Base-by-base conservation (phyloP, 1,284 basidiomycete genomes). In the Termitomyces sp. region DNA sequence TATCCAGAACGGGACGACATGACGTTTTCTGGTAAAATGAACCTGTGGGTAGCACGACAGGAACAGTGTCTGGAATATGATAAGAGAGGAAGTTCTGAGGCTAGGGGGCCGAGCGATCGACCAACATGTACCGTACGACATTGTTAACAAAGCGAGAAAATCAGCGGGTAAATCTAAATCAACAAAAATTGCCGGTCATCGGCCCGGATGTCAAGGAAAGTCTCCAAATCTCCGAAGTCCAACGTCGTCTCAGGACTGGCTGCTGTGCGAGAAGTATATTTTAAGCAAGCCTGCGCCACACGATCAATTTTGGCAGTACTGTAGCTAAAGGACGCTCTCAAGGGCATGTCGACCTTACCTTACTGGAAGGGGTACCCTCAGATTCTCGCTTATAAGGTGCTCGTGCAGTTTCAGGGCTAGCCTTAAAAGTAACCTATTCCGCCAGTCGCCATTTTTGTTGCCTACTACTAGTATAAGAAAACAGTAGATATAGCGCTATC, bases 1-100 rank as follows among this genome's bases (percentile, higher is more conserved):
- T 17, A 33, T 53, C 21, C 38, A 42, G 17, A 39, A 30, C 15
- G 45, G 34, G 52, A 39, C 19, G 45, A 42, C 52, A 48, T 53
- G 19, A 6, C 12, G 26, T 24, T 30, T 26, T 26, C 10, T 38
- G 39, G n/a, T 31, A 3, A 13, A 5, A 10, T 13, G 26, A 31
- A 31, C 17, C 19, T 17, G 30, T 30, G 15, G 10, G 26, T n/a
- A 19, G 28, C 15, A 42, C 49, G n/a, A n/a, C 3, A 10, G 24
- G 10, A 33, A 31, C 19, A 28, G 13, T 13, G n/a, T 26, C 10
- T 3, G 39, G 9, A 8, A 33, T 17, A 50, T 17, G 19, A 39
- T 24, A 15, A n/a, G 31, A 30, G 12, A 39, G 15, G 38, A 21
- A 3, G 30, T 24, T 40, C 5, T 15, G 38, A 49, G 24, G 26